Evolutionary conservation across 805 yeast species (phyloP).

Genomic region (Teunomyces cretensis): DNA sequence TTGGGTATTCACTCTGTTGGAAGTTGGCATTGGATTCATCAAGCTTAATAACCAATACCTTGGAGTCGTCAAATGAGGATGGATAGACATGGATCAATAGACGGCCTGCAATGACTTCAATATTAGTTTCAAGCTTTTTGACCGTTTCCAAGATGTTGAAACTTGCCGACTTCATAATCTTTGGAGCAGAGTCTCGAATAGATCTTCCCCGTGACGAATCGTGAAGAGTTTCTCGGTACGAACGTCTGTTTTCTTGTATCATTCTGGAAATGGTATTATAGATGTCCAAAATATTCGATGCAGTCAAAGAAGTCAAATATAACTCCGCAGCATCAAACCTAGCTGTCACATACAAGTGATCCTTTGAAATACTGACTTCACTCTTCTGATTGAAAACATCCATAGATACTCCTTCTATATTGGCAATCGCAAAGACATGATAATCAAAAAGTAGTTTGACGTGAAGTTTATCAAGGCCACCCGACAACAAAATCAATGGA

Average conservation of each 20-base stretch:
- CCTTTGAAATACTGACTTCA: conserved; percentile 47
- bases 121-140: conserved; percentile 58
- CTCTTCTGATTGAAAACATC: conserved; percentile 71
- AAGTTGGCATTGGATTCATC: conserved; percentile 56
- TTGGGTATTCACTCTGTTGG: conserved; percentile 45
- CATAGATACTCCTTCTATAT: conserved; percentile 46
- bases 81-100: conserved; percentile 74
- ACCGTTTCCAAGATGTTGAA: conserved; percentile 29
- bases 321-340: conserved; percentile 54
- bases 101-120: conserved; percentile 59
- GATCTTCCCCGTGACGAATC: conserved; percentile 45
- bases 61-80: conserved; percentile 72
- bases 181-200: conserved; percentile 2
- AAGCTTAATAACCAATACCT: conserved; percentile 63
- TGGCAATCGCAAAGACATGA: conserved; percentile 75
- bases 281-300: conserved; percentile 79
- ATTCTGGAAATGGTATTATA: conserved; percentile 68
- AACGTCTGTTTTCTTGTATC: conserved; percentile 66
- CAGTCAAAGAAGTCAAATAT: conserved; percentile 80
- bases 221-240: conserved; percentile 72
- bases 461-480: conserved; percentile 56
- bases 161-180: conserved; percentile 4
- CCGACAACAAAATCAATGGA: conserved; percentile 66
- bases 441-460: conserved; percentile 75
- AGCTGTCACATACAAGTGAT: conserved; percentile 55